A percentile compares a stretch with the other conserved stretches of the same genome.
These are phyloP conservation scores for Capsella rubella DNA, from an alignment of 441 rosid genomes.

Conservation along the genomic window DNA sequence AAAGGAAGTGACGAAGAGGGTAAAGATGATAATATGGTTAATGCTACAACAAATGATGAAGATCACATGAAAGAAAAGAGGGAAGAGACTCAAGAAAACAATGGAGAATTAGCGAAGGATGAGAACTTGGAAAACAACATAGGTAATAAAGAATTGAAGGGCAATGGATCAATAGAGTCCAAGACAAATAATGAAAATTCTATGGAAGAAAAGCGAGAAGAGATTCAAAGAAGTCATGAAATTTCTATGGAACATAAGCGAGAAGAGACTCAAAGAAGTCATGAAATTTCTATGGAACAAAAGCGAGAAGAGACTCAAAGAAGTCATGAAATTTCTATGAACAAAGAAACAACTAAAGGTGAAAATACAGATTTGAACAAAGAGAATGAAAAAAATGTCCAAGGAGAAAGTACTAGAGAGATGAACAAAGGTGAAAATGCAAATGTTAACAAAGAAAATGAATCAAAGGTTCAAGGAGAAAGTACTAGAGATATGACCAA, in stretches of 20 bases:
- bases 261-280: background rate
- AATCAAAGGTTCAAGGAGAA: constrained; percentile 4
- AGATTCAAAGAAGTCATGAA: background rate
- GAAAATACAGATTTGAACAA: constrained; percentile 1
- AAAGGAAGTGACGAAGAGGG: constrained; percentile 5
- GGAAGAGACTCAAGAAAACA: background rate
- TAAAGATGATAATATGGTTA: background rate
- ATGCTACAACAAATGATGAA: constrained; percentile 15
- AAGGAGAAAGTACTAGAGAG: constrained; percentile 9
- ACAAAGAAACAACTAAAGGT: constrained; percentile 7
- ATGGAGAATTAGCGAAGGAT: constrained; percentile 2
- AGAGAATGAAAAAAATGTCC: background rate
- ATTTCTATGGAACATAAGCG: constrained; percentile 1
- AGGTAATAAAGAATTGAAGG: constrained; percentile 4
- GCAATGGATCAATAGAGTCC: background rate
- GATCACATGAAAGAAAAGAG: background rate
- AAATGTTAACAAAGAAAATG: constrained; percentile 1
- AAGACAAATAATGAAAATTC: constrained; percentile 8
- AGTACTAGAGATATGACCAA: background rate
- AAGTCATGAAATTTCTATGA: background rate
- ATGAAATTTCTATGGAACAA: too few species aligned
- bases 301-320: too few species aligned
- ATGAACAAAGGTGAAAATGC: background rate
- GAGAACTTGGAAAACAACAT: constrained; percentile 4
- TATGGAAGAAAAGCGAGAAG: constrained; percentile 16